These are phyloP conservation scores for Myxozyma udenii DNA, from an alignment of 805 yeast species.

Conservation along the genomic window DNA sequence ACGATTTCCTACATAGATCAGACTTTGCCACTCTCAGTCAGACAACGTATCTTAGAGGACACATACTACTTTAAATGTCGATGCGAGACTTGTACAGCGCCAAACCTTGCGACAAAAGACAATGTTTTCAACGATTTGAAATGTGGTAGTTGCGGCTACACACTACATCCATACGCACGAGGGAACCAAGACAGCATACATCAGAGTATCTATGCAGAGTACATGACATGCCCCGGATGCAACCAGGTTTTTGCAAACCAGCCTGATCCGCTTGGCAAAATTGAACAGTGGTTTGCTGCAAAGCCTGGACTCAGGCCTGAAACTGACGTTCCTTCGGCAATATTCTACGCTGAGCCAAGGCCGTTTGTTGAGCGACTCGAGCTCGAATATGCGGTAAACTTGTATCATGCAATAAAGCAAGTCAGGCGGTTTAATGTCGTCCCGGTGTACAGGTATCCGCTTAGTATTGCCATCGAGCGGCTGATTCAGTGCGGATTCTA, in stretches of 20 bases:
- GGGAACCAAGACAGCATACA: neutral
- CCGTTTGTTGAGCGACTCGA: too few species aligned
- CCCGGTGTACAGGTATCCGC: too few species aligned
- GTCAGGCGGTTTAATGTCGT: too few species aligned
- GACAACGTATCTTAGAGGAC: conserved; percentile 4
- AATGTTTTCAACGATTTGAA: conserved; percentile 5
- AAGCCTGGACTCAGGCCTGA: too few species aligned
- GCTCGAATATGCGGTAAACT: too few species aligned
- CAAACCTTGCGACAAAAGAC: neutral
- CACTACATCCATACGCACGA: conserved; percentile 6
- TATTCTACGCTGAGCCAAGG: too few species aligned
- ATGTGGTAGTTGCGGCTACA: conserved; percentile 7
- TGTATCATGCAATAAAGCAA: too few species aligned
- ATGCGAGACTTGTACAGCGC: conserved; percentile 11
- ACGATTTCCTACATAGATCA: conserved; percentile 23
- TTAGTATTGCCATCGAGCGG: too few species aligned
- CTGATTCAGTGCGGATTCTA: too few species aligned
- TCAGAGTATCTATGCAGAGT: neutral
- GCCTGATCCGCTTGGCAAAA: conserved; percentile 3
- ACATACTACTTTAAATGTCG: conserved; percentile 19
- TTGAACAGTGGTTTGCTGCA: too few species aligned
- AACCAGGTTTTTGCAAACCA: neutral
- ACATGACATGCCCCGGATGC: conserved; percentile 10
- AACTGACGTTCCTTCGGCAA: too few species aligned
- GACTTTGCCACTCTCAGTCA: conserved; percentile 6